These are phyloP conservation scores for Cymbidium sinense DNA, from an alignment of 106 monocot genomes.

Conservation along the genomic window DNA sequence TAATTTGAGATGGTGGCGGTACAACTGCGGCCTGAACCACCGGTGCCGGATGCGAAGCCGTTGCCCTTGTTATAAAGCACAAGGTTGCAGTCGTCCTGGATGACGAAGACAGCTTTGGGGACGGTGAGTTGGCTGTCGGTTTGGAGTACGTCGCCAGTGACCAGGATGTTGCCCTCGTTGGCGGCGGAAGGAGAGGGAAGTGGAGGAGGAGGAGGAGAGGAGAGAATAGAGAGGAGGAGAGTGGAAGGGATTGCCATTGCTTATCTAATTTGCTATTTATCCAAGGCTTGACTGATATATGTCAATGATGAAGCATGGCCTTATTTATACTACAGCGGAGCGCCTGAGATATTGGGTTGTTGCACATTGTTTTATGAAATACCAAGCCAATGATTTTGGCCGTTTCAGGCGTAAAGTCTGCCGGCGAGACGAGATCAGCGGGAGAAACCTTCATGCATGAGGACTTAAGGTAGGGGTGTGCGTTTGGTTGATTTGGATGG, in stretches of 20 bases:
- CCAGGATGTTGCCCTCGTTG: conserved; percentile 11
- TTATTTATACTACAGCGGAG: too few relatives aligned
- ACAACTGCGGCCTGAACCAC: background rate
- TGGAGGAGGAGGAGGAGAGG: background rate
- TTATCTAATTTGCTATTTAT: background rate
- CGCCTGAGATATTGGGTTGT: too few relatives aligned
- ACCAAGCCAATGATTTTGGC: too few relatives aligned
- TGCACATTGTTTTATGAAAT: too few relatives aligned
- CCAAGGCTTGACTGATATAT: background rate
- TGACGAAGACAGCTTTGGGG: conserved; percentile 7
- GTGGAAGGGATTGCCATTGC: background rate
- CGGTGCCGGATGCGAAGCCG: conserved; percentile 7
- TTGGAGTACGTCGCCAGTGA: conserved; percentile 14
- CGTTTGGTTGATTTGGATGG: too few relatives aligned
- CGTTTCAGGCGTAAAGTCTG: too few relatives aligned
- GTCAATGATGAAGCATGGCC: too few relatives aligned
- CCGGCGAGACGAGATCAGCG: too few relatives aligned
- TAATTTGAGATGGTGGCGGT: background rate
- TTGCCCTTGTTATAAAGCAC: conserved; percentile 6
- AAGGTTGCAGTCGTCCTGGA: conserved; percentile 18
- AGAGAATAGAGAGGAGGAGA: background rate
- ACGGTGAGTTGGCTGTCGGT: conserved; percentile 9
- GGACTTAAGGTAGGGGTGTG: too few relatives aligned
- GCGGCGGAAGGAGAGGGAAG: background rate
- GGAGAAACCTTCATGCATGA: too few relatives aligned